phyloP scores from a whole-genome alignment of 2,329 filamentous ascomycete species.

The Colletotrichum camelliae region DNA sequence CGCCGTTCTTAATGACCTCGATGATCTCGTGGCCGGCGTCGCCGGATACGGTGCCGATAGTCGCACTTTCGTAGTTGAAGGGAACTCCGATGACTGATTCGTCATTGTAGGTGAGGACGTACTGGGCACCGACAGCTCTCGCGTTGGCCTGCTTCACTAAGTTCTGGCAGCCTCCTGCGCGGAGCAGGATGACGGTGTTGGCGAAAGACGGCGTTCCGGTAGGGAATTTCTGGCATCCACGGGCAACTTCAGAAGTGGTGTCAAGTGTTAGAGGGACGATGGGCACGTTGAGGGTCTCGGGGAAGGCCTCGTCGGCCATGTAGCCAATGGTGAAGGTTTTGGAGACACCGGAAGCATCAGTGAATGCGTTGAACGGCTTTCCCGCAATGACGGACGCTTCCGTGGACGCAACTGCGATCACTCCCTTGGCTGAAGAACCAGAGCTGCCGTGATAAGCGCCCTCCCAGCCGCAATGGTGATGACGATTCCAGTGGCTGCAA shows the following conservation, averaged over 20 bases:
- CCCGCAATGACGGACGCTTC: slow-evolving; percentile 24
- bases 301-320: slow-evolving; percentile 1
- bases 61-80: background rate
- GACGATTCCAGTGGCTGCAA: slow-evolving; percentile 46
- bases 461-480: slow-evolving; percentile 44
- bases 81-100: slow-evolving; percentile 14
- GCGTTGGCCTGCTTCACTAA: slow-evolving; percentile 41
- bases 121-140: slow-evolving; percentile 42
- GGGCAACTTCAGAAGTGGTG: background rate
- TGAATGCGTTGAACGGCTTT: background rate
- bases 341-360: background rate
- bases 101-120: slow-evolving; percentile 45
- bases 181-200: slow-evolving; percentile 44
- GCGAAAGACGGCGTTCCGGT: slow-evolving; percentile 42
- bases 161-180: slow-evolving; percentile 41
- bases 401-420: slow-evolving; percentile 49
- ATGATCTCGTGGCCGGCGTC: slow-evolving; percentile 23
- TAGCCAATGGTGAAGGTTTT: background rate
- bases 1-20: slow-evolving; percentile 11
- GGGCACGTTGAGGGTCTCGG: slow-evolving; percentile 24
- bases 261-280: slow-evolving; percentile 29
- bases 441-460: slow-evolving; percentile 45
- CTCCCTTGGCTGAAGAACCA: slow-evolving; percentile 45
- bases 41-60: slow-evolving; percentile 18
- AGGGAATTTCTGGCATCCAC: slow-evolving; percentile 40